These are phyloP conservation scores for Hypoxylon sp. DNA, from an alignment of 2,329 filamentous ascomycete genomes.

Conservation along the genomic window DNA sequence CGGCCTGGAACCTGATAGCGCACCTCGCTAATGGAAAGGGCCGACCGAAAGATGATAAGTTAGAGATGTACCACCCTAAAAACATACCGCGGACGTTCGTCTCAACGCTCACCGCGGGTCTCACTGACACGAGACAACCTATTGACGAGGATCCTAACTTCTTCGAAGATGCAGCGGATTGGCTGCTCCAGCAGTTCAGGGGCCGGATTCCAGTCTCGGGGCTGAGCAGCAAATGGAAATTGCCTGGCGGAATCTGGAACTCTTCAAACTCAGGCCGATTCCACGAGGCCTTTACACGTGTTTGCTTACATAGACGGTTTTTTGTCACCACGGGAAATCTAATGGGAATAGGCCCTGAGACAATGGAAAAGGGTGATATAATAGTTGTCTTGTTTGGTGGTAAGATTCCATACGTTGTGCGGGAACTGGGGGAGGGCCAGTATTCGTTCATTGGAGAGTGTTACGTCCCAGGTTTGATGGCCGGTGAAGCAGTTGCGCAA, in stretches of 20 bases:
- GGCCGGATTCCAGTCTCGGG: slow-evolving; percentile 29
- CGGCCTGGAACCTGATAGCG: slow-evolving; percentile 37
- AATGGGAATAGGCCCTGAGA: slow-evolving; percentile 44
- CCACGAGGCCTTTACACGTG: slow-evolving; percentile 39
- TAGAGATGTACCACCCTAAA: slow-evolving; percentile 19
- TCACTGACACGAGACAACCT: slow-evolving; percentile 23
- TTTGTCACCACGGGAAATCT: slow-evolving; percentile 37
- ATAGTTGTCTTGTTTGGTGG: slow-evolving; percentile 43
- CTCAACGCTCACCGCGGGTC: slow-evolving; percentile 23
- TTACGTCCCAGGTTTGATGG: slow-evolving; percentile 44
- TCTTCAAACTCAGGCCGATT: slow-evolving; percentile 36
- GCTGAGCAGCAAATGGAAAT: slow-evolving; percentile 22
- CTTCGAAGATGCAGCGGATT: slow-evolving; percentile 33
- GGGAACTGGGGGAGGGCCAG: slow-evolving; percentile 21
- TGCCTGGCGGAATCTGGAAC: slow-evolving; percentile 18
- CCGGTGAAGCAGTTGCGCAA: slow-evolving; percentile 38
- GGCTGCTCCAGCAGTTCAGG: slow-evolving; percentile 36
- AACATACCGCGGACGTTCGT: slow-evolving; percentile 34
- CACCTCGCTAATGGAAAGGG: slow-evolving; percentile 12
- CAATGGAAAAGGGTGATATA: slow-evolving; percentile 36
- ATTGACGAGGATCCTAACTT: slow-evolving; percentile 25
- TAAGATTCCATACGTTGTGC: slow-evolving; percentile 40
- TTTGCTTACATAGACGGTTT: slow-evolving; percentile 41
- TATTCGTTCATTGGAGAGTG: slow-evolving; percentile 45
- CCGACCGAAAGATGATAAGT: not conserved